Evolutionary conservation across 176 grass and related monocot genomes (phyloP).

Genomic region (Cocos nucifera): DNA sequence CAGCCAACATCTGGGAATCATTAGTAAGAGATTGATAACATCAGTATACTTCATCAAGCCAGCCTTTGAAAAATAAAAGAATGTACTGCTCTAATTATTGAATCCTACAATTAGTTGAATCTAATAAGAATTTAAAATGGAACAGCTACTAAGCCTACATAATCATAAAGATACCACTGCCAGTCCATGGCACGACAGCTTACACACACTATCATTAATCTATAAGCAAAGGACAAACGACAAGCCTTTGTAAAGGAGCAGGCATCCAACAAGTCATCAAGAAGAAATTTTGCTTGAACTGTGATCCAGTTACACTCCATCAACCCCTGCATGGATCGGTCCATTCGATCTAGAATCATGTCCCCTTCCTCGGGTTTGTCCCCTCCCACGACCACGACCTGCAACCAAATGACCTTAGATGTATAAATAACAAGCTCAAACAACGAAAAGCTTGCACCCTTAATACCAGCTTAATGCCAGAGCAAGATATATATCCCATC

Average conservation of each 20-base stretch:
- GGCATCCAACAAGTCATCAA: constrained; percentile 56
- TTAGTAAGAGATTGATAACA: no score
- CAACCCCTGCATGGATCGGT: constrained; percentile 18
- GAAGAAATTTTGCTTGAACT: neutral
- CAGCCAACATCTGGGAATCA: no score
- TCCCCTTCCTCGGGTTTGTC: constrained; percentile 42
- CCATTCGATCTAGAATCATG: constrained; percentile 30
- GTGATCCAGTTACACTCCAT: constrained; percentile 23
- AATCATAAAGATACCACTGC: constrained; percentile 44
- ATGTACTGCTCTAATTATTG: constrained; percentile 80
- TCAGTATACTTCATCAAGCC: no score
- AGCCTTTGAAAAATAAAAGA: constrained; percentile 45
- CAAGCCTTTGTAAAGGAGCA: constrained; percentile 56
- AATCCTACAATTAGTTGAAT: constrained; percentile 78
- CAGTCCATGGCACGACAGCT: constrained; percentile 49
- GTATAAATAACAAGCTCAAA: no score
- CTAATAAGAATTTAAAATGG: constrained; percentile 17
- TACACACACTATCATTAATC: constrained; percentile 54
- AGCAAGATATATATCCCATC: no score
- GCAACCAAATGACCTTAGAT: constrained; percentile 9
- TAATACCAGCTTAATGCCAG: no score
- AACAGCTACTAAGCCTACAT: constrained; percentile 51
- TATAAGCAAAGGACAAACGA: constrained; percentile 34
- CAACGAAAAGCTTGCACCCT: no score
- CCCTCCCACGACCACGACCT: constrained; percentile 59